Evolutionary conservation across 306 rosid species (phyloP).

Genomic region (Abrus pulchellus): DNA sequence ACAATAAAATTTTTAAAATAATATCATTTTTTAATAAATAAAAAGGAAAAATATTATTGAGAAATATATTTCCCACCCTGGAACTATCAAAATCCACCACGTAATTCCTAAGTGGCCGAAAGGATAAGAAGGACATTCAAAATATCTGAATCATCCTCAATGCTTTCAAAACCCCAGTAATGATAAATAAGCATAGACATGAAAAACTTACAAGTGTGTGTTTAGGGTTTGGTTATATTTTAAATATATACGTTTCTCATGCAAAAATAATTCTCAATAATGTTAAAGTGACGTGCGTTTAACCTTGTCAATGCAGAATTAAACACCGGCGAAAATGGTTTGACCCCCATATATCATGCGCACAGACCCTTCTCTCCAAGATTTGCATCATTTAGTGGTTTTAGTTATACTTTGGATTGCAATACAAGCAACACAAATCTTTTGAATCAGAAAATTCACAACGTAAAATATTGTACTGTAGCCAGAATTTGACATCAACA

Average conservation of each 20-base stretch:
- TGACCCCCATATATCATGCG: not conserved
- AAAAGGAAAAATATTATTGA: too few relatives aligned
- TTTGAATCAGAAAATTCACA: not conserved
- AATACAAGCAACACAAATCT: constrained; percentile 1
- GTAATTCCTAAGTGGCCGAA: constrained; percentile 1
- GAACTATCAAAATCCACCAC: constrained; percentile 24
- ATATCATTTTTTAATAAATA: too few relatives aligned
- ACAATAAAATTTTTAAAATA: too few relatives aligned
- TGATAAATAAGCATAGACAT: not conserved
- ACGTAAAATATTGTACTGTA: not conserved
- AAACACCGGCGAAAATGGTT: not conserved
- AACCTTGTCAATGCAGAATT: too few relatives aligned
- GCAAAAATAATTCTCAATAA: too few relatives aligned
- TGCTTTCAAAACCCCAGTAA: not conserved
- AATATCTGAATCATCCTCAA: not conserved
- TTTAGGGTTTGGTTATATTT: too few relatives aligned
- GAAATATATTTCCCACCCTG: not conserved
- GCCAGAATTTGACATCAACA: not conserved
- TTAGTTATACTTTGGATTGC: not conserved
- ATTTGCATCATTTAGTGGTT: not conserved
- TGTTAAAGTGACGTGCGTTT: too few relatives aligned
- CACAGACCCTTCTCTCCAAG: not conserved
- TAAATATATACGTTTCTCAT: too few relatives aligned
- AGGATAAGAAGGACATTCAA: constrained; percentile 13
- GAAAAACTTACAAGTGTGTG: not conserved